Conservation (phyloP, 106 monocot species). For the Cymbidium sinense region DNA sequence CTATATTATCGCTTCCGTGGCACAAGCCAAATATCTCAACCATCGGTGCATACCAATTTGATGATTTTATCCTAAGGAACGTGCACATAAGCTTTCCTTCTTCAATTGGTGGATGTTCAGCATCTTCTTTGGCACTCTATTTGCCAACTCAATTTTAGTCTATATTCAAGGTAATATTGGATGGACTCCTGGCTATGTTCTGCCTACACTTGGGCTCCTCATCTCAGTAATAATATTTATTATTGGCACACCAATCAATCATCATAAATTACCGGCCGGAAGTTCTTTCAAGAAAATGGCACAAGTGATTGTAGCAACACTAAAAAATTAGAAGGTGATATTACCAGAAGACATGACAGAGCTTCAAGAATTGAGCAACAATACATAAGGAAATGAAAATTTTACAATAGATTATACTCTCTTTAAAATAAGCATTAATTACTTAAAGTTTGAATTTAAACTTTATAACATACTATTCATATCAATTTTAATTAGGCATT, state of each 20-base stretch:
- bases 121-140: constrained; percentile 50
- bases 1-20: constrained; percentile 50
- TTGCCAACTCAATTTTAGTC: constrained; percentile 42
- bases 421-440: too few species aligned
- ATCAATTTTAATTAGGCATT: too few species aligned
- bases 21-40: constrained; percentile 59
- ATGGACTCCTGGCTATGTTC: constrained; percentile 38
- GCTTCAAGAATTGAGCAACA: too few species aligned
- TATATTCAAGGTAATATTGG: constrained; percentile 61
- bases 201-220: constrained; percentile 33
- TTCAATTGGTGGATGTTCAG: constrained; percentile 75
- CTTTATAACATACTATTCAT: too few species aligned
- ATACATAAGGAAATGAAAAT: too few species aligned
- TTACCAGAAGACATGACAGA: too few species aligned
- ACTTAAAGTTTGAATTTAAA: too few species aligned
- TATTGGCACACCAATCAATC: constrained; percentile 39
- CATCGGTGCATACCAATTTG: constrained; percentile 56
- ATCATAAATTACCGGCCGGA: constrained; percentile 38
- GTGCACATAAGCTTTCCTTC: constrained; percentile 44
- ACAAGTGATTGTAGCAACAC: constrained; percentile 28
- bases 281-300: constrained; percentile 49
- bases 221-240: constrained; percentile 34
- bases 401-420: too few species aligned
- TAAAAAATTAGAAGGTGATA: too few species aligned
- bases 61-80: constrained; percentile 41